Percentiles rank a stretch among this genome's conserved stretches.
phyloP scores from a whole-genome alignment of 176 grass and related monocot genomes.

The Bolboschoenus planiculmis region DNA sequence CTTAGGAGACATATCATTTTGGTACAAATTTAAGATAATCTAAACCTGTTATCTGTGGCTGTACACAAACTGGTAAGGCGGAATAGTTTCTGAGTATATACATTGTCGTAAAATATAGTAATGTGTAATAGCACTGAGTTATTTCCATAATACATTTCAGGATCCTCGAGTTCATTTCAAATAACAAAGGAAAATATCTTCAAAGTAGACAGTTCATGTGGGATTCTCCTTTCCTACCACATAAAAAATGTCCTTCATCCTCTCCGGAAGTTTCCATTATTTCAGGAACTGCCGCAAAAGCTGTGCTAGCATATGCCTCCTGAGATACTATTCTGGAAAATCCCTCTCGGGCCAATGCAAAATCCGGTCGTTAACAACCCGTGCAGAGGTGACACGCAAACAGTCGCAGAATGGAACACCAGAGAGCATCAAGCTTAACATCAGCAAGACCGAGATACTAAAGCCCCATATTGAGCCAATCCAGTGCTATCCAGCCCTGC shows the following conservation, averaged over 20 bases:
- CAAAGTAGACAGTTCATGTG: background rate
- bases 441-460: slow-evolving; percentile 13
- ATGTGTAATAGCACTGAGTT: background rate
- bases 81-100: background rate
- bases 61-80: background rate
- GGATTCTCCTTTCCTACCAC: background rate
- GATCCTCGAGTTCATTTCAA: background rate
- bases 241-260: slow-evolving; percentile 41
- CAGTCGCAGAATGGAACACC: background rate
- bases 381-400: slow-evolving; percentile 17
- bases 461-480: slow-evolving; percentile 27
- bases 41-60: background rate
- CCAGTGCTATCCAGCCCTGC: slow-evolving; percentile 19
- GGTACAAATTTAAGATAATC: background rate
- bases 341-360: slow-evolving; percentile 23
- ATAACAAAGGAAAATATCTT: background rate
- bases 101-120: background rate
- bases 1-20: background rate
- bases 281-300: slow-evolving; percentile 31
- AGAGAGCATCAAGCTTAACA: slow-evolving; percentile 5
- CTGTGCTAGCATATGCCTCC: slow-evolving; percentile 22
- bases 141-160: background rate
- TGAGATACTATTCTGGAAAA: slow-evolving; percentile 28
- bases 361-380: slow-evolving; percentile 29
- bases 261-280: slow-evolving; percentile 43